Evolutionary conservation across 805 yeast genomes (phyloP), one percentile per base, ranked within the genome.

Genomic region (Candida oleophila): DNA sequence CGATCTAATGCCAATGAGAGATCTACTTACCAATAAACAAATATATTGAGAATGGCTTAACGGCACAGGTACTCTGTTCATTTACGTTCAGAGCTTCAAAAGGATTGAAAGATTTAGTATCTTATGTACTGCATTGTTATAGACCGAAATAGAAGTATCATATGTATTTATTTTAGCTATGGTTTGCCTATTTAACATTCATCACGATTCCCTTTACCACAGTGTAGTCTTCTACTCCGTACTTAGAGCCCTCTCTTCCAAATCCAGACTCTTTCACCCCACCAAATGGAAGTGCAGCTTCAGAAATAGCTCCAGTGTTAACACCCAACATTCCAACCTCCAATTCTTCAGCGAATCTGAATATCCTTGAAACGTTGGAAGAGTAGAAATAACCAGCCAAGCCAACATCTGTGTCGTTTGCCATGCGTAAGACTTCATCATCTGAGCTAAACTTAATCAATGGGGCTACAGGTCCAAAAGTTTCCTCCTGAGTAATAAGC

Each of bases 261-360:
- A 81, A 82, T 0, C 89, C 89, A 21, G 85, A 78, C 55, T 81
- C 81, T 53, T 81, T 80, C 41, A 83, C 69, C 46, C 89, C 89
- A 30, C 89, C 76, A 54, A 71, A 71, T 51, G 87, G 86, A 41
- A 81, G 56, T 3, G 83, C 66, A 16, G 86, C 77, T 50, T 71
- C 92, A 15, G 88, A 80, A 46, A 88, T 78, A 9, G 78, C 68
- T 22, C 94, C 94, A 9, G 89, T 80, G 66, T 88, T 88, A 47
- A 81, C 82, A 37, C 94, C 94, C 44, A 88, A 77, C 95, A 88
- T 88, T 41, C 95, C 96, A 22, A 76, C 81, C 53, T 88, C 81
- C 44, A 88, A 71, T 21, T 73, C 80, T 64, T 85, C 90, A 28
- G 87, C 82, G 7, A 85, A 80, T 46, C 76, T 71, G 64, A 82